phyloP scores from a whole-genome alignment of 768 basidiomycete species.

The Daedaleopsis sinensis region DNA sequence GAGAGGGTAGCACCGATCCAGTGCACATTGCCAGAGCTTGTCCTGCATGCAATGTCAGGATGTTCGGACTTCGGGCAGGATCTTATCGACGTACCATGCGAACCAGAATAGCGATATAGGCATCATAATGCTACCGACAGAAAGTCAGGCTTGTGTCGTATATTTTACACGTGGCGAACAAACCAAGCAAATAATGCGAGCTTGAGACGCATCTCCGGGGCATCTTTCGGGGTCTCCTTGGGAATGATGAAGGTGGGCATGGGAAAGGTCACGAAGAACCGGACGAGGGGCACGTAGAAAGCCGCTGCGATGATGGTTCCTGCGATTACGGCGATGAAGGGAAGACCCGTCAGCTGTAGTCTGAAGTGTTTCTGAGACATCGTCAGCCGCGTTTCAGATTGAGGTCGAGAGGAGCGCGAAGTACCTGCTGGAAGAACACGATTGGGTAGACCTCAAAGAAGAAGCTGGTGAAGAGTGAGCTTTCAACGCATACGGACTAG shows the following conservation, averaged over 20 bases:
- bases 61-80: background rate
- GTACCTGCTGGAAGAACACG: slow-evolving; percentile 25
- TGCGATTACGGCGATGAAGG: slow-evolving; percentile 23
- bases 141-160: background rate
- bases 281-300: slow-evolving; percentile 9
- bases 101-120: slow-evolving; percentile 30
- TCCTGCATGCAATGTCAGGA: slow-evolving; percentile 14
- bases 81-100: slow-evolving; percentile 24
- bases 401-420: background rate
- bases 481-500: background rate
- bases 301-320: slow-evolving; percentile 22
- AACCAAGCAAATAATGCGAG: slow-evolving; percentile 26
- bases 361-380: slow-evolving; percentile 21
- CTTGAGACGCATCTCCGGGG: slow-evolving; percentile 21
- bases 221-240: background rate
- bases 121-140: slow-evolving; percentile 11
- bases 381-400: background rate
- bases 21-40: slow-evolving; percentile 23
- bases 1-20: slow-evolving; percentile 28
- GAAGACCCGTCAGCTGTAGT: slow-evolving; percentile 24
- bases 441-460: slow-evolving; percentile 28
- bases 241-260: slow-evolving; percentile 13
- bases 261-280: slow-evolving; percentile 14
- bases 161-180: background rate
- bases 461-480: slow-evolving; percentile 16